phyloP scores from a whole-genome alignment of 2,329 filamentous ascomycete genomes.

The Sporothrix pseudoabietina region DNA sequence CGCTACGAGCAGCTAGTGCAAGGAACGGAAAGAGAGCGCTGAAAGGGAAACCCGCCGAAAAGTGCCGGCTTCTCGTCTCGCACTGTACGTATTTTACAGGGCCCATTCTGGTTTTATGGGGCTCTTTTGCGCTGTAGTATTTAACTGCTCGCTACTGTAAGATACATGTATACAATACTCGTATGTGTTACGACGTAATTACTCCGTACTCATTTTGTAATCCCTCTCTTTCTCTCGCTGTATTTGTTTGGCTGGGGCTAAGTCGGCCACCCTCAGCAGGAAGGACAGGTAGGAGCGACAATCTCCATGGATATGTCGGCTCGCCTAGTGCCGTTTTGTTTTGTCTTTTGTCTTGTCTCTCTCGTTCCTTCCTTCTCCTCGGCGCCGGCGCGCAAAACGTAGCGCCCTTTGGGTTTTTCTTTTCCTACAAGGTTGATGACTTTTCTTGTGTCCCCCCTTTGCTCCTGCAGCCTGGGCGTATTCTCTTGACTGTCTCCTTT shows the following conservation, averaged over 20 bases:
- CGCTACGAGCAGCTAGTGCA: conserved; percentile 16
- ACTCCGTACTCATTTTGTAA: neutral
- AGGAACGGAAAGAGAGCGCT: conserved; percentile 21
- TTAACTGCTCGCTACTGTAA: neutral
- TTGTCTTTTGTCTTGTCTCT: neutral
- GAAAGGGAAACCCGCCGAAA: conserved; percentile 18
- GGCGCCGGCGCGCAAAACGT: conserved; percentile 23
- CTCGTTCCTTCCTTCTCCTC: conserved; percentile 14
- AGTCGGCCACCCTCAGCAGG: neutral
- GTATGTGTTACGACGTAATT: neutral
- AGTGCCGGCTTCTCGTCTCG: neutral
- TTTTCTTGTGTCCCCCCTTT: neutral
- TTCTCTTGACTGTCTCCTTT: neutral
- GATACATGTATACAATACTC: conserved; percentile 1
- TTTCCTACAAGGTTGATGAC: neutral
- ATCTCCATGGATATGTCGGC: conserved; percentile 26
- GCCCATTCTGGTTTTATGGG: neutral
- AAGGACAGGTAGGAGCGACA: conserved; percentile 10
- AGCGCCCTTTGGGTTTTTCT: neutral
- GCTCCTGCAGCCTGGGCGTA: conserved; percentile 4
- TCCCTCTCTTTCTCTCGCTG: conserved; percentile 21
- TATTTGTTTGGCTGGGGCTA: conserved; percentile 17
- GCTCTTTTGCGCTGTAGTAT: neutral
- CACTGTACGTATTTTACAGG: conserved; percentile 20
- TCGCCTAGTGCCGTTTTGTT: conserved; percentile 22